Base-by-base conservation (phyloP, 805 yeast species). In the Ascoidea asiatica region DNA sequence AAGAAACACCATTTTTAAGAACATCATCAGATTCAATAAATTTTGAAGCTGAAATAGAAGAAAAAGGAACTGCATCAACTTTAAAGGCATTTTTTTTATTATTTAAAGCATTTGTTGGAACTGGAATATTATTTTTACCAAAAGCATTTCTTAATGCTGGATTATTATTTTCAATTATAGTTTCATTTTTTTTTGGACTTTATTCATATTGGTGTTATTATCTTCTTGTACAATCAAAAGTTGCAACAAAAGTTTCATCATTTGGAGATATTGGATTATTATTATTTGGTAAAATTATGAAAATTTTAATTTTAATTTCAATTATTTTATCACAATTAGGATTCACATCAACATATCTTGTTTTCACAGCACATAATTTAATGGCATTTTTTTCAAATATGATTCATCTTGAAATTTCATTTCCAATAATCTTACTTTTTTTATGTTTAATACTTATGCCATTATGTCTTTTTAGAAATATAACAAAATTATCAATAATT, bases 131-230 rank as follows among this genome's bases (percentile, higher is more conserved):
- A 23, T 81, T 81, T 50, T 59, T 81, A 21, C 88, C 89, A 2
- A 73, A 69, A 46, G 88, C 82, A 0, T 81, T 81, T 56, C 63
- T 73, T 42, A 81, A 80, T 57, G 90, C 92, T 45, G 94, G 94
- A 0, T 57, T 84, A 36, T 7, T 66, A 2, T 80, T 83, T 52
- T 79, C 84, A 36, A 60, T 71, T 4, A 41, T 60, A 1, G 67
- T 75, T 47, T 61, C 84, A 37, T 38, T 70, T 1, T 65, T 77
- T 44, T 84, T 82, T 61, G 89, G 89, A 0, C 20, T 74, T 2
- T 70, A 83, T 47, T 83, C 92, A 0, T 83, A 69, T 55, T 84
- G 88, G 81, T 84, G 94, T 57, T 84, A 84, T 58, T 70, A 75
- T 52, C 75, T 80, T 20, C 62, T 84, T 43, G 74, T 80, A 5